A percentile compares a stretch with the other conserved stretches of the same genome.
phyloP scores from a whole-genome alignment of 169 alveolate genomes.

The Cryptosporidium sp. region DNA sequence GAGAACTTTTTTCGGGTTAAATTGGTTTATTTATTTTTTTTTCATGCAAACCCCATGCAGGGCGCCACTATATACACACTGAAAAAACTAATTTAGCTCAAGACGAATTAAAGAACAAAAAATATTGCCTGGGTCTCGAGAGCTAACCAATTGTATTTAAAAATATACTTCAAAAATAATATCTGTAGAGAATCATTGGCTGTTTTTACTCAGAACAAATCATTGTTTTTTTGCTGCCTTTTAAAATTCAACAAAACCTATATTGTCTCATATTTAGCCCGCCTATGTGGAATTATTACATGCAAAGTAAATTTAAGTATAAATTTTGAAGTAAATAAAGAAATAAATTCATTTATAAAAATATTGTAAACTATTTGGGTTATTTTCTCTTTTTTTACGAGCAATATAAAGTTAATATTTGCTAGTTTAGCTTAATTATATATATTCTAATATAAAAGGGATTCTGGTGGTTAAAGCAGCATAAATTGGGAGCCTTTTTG shows the following conservation, averaged over 20 bases:
- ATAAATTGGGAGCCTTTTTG: not conserved
- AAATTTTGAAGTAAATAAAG: not conserved
- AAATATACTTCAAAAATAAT: no score
- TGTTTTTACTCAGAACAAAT: no score
- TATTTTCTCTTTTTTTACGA: not conserved
- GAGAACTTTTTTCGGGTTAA: not conserved
- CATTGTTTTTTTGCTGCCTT: not conserved
- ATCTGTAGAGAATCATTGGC: not conserved
- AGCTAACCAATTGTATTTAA: no score
- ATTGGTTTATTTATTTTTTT: not conserved
- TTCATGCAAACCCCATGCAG: constrained; percentile 21
- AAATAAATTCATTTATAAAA: not conserved
- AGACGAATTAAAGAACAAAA: not conserved
- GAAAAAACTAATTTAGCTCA: not conserved
- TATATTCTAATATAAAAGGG: not conserved
- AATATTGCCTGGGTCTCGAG: not conserved
- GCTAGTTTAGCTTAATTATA: not conserved
- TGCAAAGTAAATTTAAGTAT: constrained; percentile 1
- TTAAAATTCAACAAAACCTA: not conserved
- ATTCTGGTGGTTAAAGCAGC: not conserved
- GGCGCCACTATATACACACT: constrained; percentile 1
- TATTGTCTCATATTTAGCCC: not conserved
- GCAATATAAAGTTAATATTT: no score
- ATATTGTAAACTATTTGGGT: not conserved
- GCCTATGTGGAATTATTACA: not conserved